Evolutionary conservation across 805 yeast genomes (phyloP), one percentile per base, ranked within the genome.

Genomic region (Kurtzmaniella cleridarum): DNA sequence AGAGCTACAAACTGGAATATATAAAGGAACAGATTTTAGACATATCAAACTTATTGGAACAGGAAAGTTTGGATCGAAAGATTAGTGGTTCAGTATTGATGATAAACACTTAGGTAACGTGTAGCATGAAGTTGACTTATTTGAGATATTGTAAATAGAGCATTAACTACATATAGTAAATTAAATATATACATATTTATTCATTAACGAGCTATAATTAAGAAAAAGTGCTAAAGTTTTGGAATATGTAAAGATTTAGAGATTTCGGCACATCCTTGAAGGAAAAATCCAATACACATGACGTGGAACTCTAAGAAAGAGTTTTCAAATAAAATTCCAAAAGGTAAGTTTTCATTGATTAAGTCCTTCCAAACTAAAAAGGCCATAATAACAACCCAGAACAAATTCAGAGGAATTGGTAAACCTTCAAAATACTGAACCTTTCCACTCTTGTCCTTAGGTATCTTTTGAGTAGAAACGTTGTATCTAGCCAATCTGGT

Each of bases 401-500:
- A 66, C 48, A 93, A 69, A 29, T 95, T 81, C 2, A 95, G 79
- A 40, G 98, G 98, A 48, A 93, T 89, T 9, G 98, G 98, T 38
- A 93, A 76, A 3, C 98, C 98, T 68, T 93, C 98, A 60, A 93
- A 93, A 65, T 80, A 91, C 57, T 84, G 81, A 27, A 93, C 78
- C 65, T 90, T 90, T 14, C 98, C 98, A 14, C 74, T 61, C 39
- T 75, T 67, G 59, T 90, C 97, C 64, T 91, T 91, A 36, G 98
- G 98, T 41, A 93, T 76, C 44, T 87, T 85, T 35, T 90, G 83
- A 5, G 93, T 95, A 1, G 97, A 87, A 38, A 93, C 95, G 54
- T 93, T 93, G 65, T 89, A 93, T 58, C 98, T 76, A 6, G 98
- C 98, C 50, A 93, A 74, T 62, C 98, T 79, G 12, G 95, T 82